A percentile compares a stretch with the other conserved stretches of the same genome.
Conservation (phyloP, 257 asterid genomes). For the Verbascum thapsus region DNA sequence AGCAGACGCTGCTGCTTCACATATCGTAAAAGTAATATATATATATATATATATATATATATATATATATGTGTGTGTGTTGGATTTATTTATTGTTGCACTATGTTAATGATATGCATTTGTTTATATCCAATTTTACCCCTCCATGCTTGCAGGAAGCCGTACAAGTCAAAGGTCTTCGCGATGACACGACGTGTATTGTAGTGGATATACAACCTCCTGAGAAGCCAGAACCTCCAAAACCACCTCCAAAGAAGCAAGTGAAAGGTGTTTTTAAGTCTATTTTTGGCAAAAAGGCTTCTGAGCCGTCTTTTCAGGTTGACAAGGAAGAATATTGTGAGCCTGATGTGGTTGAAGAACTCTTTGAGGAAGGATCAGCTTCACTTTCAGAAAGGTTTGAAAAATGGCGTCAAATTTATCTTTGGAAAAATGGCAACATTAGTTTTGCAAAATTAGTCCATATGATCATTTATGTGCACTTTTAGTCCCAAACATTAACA, state of each 20-base stretch:
- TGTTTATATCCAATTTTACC: conserved; percentile 11
- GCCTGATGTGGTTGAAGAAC: conserved; percentile 61
- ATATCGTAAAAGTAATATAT: conserved; percentile 55
- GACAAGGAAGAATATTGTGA: conserved; percentile 49
- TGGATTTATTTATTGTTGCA: background rate
- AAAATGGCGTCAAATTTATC: conserved; percentile 23
- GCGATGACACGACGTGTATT: conserved; percentile 73
- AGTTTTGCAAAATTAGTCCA: too few relatives aligned
- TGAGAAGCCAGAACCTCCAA: conserved; percentile 52
- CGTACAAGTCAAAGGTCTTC: conserved; percentile 55
- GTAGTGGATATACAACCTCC: conserved; percentile 61
- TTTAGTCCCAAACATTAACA: too few relatives aligned
- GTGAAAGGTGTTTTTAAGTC: conserved; percentile 61
- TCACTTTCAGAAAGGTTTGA: conserved; percentile 61
- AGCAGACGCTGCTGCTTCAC: conserved; percentile 61
- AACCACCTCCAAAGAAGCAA: conserved; percentile 54
- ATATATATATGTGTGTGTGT: too few relatives aligned
- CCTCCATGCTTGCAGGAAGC: conserved; percentile 47
- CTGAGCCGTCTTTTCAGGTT: conserved; percentile 49
- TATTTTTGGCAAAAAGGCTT: conserved; percentile 55
- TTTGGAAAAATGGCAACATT: too few relatives aligned
- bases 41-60: too few relatives aligned
- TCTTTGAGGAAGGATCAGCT: conserved; percentile 72
- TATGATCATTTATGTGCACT: too few relatives aligned
- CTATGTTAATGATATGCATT: background rate